Evolutionary conservation across 2,329 filamentous ascomycete genomes (phyloP).

Genomic region (Arthrobotrys musiformis): DNA sequence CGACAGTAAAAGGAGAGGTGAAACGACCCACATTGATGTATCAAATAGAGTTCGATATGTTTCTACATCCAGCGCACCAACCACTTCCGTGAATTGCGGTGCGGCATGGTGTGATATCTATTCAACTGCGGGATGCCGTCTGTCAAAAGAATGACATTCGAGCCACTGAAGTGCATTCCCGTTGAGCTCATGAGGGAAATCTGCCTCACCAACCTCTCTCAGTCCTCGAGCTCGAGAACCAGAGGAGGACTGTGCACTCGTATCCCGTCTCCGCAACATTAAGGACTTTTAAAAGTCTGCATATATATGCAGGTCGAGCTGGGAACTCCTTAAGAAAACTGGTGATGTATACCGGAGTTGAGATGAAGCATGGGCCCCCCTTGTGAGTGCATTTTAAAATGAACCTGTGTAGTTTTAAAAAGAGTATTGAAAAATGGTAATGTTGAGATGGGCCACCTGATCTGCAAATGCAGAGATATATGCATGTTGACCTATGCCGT

Average conservation of each 20-base stretch:
- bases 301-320: constrained; percentile 5
- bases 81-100: background rate
- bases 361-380: background rate
- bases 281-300: constrained; percentile 3
- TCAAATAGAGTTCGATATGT: background rate
- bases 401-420: constrained; percentile 12
- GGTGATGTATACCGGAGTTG: background rate
- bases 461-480: constrained; percentile 19
- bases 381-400: constrained; percentile 8
- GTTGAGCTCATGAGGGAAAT: background rate
- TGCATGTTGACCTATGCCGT: constrained; percentile 3
- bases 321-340: constrained; percentile 1
- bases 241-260: constrained; percentile 10
- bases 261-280: constrained; percentile 8
- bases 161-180: background rate
- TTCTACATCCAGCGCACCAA: background rate
- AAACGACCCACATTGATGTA: constrained; percentile 2
- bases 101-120: background rate
- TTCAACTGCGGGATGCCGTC: constrained; percentile 7
- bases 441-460: constrained; percentile 19
- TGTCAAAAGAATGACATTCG: background rate
- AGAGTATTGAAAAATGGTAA: background rate
- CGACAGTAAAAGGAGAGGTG: background rate
- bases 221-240: background rate
- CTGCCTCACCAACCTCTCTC: background rate